Evolutionary conservation across 805 yeast genomes (phyloP), one percentile per base, ranked within the genome.

Genomic region (Kuraishia borneana): DNA sequence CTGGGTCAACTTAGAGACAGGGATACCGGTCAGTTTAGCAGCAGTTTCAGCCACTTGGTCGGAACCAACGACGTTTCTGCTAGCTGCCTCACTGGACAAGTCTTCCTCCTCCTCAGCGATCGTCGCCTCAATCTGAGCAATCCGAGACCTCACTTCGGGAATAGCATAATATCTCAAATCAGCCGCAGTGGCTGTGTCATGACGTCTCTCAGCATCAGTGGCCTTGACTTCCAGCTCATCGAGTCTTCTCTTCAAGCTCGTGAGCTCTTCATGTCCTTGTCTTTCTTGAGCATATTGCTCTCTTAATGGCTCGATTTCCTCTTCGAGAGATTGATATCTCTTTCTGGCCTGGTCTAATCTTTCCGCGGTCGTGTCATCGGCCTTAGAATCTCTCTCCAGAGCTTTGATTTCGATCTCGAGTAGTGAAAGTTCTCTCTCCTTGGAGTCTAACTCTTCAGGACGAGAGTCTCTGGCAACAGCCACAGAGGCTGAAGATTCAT

Each of bases 391-490:
- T 61, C 98, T 83, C 61, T 92, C 96, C 47, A 92, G 69, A 1
- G 98, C 98, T 53, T 85, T 84, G 53, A 92, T 89, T 60, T 92
- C 98, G 38, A 92, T 97, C 49, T 89, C 95, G 23, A 92, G 61
- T 45, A 92, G 71, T 54, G 87, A 94, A 32, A 88, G 68, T 61
- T 85, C 85, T 58, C 98, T 83, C 60, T 92, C 98, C 46, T 87
- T 72, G 30, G 78, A 80, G 61, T 92, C 98, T 48, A 92, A 69
- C 56, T 87, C 96, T 59, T 92, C 98, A 2, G 98, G 98, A 55
- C 84, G 85, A 3, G 97, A 89, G 56, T 92, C 98, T 60, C 98
- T 76, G 3, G 96, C 95, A 35, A 92, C 98, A 1, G 97, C 97
- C 29, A 92, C 97, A 37, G 94, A 72, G 3, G 97, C 97, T 30